These are phyloP conservation scores for Pisolithus albus DNA, from an alignment of 768 basidiomycete genomes.

Conservation along the genomic window DNA sequence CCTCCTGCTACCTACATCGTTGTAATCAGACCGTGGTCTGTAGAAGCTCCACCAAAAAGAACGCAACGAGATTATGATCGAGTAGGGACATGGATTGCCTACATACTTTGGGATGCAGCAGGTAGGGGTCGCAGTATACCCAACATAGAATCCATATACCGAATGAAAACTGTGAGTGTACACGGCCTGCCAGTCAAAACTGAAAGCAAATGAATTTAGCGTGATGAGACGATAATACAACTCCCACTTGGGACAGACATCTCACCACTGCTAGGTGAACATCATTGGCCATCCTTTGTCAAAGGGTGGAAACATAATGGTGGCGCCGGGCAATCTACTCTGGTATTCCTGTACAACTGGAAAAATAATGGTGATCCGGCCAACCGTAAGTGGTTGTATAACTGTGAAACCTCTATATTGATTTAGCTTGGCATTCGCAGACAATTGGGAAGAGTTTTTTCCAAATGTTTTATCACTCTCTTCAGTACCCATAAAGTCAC, in stretches of 20 bases:
- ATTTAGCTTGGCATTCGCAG: constrained; percentile 6
- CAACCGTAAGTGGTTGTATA: constrained; percentile 17
- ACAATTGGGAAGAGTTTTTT: constrained; percentile 22
- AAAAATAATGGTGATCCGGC: constrained; percentile 24
- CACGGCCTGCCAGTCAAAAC: not conserved
- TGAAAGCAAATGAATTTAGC: constrained; percentile 9
- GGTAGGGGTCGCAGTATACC: constrained; percentile 5
- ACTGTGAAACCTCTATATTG: not conserved
- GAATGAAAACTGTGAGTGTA: constrained; percentile 28
- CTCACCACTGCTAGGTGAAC: constrained; percentile 23
- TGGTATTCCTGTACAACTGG: constrained; percentile 27
- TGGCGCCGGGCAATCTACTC: constrained; percentile 11
- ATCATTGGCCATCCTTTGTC: constrained; percentile 15
- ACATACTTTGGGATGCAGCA: constrained; percentile 16
- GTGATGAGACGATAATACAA: constrained; percentile 24
- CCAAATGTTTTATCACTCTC: constrained; percentile 6
- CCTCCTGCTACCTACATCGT: constrained; percentile 19
- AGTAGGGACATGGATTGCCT: constrained; percentile 19
- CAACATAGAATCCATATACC: constrained; percentile 18
- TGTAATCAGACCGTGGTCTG: constrained; percentile 19
- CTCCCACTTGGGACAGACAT: constrained; percentile 18
- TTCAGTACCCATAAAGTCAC: constrained; percentile 15
- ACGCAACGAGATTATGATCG: constrained; percentile 12
- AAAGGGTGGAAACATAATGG: constrained; percentile 4
- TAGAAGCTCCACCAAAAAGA: constrained; percentile 9